Percentiles rank a stretch among this genome's conserved stretches.
phyloP scores from a whole-genome alignment of 2,329 filamentous ascomycete species.

The Fusarium tanahbumbuense region DNA sequence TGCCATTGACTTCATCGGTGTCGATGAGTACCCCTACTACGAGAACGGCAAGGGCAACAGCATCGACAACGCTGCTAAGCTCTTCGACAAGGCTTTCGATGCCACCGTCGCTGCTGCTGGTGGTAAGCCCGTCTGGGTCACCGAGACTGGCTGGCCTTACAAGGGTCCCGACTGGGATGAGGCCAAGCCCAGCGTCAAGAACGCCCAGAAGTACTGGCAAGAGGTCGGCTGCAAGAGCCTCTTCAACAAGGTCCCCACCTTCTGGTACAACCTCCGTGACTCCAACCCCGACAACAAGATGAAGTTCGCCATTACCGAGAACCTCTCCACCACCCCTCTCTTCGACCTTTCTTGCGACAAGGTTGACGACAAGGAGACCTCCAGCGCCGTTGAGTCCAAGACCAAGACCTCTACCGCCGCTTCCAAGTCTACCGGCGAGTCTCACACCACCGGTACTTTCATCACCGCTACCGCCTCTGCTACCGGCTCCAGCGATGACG shows the following conservation, averaged over 20 bases:
- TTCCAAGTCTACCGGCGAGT: slow-evolving; percentile 24
- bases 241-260: slow-evolving; percentile 66
- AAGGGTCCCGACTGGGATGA: slow-evolving; percentile 64
- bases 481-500: slow-evolving; percentile 60
- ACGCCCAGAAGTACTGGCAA: slow-evolving; percentile 73
- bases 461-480: slow-evolving; percentile 51
- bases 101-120: slow-evolving; percentile 58
- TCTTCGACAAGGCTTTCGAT: slow-evolving; percentile 65
- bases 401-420: slow-evolving; percentile 26
- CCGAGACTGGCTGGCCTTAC: slow-evolving; percentile 75
- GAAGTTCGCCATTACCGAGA: slow-evolving; percentile 67
- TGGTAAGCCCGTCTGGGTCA: slow-evolving; percentile 69
- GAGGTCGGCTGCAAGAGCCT: slow-evolving; percentile 69
- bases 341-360: slow-evolving; percentile 67
- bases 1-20: slow-evolving; percentile 72
- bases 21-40: slow-evolving; percentile 76
- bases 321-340: slow-evolving; percentile 62
- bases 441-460: slow-evolving; percentile 54
- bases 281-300: slow-evolving; percentile 69
- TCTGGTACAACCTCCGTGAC: slow-evolving; percentile 72
- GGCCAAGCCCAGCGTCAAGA: slow-evolving; percentile 65
- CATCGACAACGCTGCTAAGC: slow-evolving; percentile 65
- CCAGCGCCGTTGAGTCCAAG: slow-evolving; percentile 38
- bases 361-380: slow-evolving; percentile 41
- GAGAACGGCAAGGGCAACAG: slow-evolving; percentile 66